These are phyloP conservation scores for Fusarium austroafricanum DNA, from an alignment of 2,329 filamentous ascomycete species.

Conservation along the genomic window DNA sequence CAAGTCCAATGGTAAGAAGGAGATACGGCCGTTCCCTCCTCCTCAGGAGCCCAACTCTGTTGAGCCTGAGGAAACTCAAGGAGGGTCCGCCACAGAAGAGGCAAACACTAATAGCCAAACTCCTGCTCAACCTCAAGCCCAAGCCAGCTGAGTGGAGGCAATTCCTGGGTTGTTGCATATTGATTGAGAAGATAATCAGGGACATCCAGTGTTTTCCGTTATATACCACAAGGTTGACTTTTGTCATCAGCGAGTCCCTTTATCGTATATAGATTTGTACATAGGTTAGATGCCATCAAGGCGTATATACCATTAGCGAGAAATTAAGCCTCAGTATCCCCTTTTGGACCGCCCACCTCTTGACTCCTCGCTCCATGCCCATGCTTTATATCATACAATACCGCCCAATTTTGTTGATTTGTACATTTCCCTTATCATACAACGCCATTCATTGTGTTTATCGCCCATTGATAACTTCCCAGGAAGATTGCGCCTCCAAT, in stretches of 20 bases:
- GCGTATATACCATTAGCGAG: constrained; percentile 43
- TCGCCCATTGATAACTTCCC: constrained; percentile 90
- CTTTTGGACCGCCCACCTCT: constrained; percentile 16
- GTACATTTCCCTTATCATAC: constrained; percentile 12
- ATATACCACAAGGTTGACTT: constrained; percentile 23
- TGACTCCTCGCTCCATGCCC: constrained; percentile 25
- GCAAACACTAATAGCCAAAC: constrained; percentile 25
- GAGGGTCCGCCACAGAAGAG: constrained; percentile 30
- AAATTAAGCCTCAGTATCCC: constrained; percentile 33
- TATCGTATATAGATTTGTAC: constrained; percentile 43
- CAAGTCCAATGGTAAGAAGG: constrained; percentile 88
- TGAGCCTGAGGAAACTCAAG: constrained; percentile 39
- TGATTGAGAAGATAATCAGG: not conserved
- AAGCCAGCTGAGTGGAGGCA: constrained; percentile 20
- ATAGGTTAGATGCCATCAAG: constrained; percentile 36
- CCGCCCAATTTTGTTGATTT: constrained; percentile 4
- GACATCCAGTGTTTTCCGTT: constrained; percentile 3
- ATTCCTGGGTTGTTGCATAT: not conserved
- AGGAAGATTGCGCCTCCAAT: constrained; percentile 94
- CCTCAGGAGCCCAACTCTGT: constrained; percentile 32
- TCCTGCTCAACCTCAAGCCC: constrained; percentile 15
- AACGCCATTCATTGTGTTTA: constrained; percentile 70
- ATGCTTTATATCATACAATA: constrained; percentile 36
- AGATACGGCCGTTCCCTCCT: constrained; percentile 57
- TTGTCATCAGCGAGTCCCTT: constrained; percentile 31